phyloP scores from a whole-genome alignment of 495 filamentous ascomycete species.

The Mytilinidion resinicola region DNA sequence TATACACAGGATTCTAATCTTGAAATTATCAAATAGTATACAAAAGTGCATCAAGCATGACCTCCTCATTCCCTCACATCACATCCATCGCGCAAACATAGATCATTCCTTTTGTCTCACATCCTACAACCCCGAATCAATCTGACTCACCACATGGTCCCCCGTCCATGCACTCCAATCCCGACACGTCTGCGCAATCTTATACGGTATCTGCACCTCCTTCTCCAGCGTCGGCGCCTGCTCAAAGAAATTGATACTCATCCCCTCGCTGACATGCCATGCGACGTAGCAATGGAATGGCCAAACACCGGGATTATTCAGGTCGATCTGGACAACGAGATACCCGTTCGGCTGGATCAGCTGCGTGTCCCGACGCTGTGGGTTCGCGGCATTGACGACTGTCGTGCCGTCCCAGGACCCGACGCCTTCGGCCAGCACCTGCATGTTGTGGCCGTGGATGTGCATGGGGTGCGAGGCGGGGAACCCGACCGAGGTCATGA shows the following conservation, averaged over 20 bases:
- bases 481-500: slow-evolving; percentile 45
- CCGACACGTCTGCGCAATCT: slow-evolving; percentile 30
- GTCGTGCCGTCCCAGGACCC: not conserved
- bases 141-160: slow-evolving; percentile 43
- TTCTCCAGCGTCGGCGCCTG: slow-evolving; percentile 33
- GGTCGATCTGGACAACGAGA: not conserved
- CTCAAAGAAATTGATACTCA: not conserved
- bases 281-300: slow-evolving; percentile 2
- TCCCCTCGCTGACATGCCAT: not conserved
- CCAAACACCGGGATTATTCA: slow-evolving; percentile 3
- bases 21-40: no score
- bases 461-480: slow-evolving; percentile 29
- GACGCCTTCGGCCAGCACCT: not conserved
- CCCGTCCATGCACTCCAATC: slow-evolving; percentile 45
- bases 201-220: not conserved
- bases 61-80: no score
- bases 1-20: no score
- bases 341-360: not conserved
- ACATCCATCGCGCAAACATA: no score
- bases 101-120: no score
- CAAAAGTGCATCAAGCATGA: no score
- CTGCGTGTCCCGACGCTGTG: not conserved
- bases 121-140: slow-evolving; percentile 37
- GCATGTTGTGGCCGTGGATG: slow-evolving; percentile 8
- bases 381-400: slow-evolving; percentile 1